Conservation (phyloP, 2,329 filamentous ascomycete genomes). For the Cladosporium velox region DNA sequence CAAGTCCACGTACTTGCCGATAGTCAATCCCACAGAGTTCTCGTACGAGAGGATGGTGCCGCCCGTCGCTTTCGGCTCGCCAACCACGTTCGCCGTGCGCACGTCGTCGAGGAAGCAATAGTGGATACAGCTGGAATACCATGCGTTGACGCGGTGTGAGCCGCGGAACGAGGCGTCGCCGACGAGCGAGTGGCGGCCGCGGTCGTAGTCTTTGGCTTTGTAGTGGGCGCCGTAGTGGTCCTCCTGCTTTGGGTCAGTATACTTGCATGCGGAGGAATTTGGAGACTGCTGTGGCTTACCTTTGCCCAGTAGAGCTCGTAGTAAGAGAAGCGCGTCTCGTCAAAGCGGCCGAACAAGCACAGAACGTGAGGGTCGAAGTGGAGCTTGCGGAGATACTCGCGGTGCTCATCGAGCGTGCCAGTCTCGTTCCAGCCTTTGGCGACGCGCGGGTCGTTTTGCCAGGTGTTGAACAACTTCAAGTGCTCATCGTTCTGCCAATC, state of each 20-base stretch:
- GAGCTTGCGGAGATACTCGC: slow-evolving; percentile 67
- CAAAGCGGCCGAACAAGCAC: slow-evolving; percentile 69
- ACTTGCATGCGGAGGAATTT: slow-evolving; percentile 38
- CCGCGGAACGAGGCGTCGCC: slow-evolving; percentile 59
- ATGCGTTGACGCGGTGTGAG: slow-evolving; percentile 57
- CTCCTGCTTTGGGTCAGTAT: slow-evolving; percentile 44
- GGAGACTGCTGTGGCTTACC: slow-evolving; percentile 24
- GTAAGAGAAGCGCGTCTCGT: slow-evolving; percentile 72
- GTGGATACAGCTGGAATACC: slow-evolving; percentile 61
- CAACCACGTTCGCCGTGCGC: slow-evolving; percentile 57
- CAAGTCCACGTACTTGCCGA: slow-evolving; percentile 55
- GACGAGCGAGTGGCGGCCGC: slow-evolving; percentile 62
- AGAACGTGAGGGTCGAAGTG: slow-evolving; percentile 73
- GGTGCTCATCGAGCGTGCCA: slow-evolving; percentile 72
- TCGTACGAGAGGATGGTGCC: slow-evolving; percentile 73
- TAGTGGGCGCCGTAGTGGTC: slow-evolving; percentile 63
- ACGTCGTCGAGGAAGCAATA: slow-evolving; percentile 62
- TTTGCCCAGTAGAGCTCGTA: slow-evolving; percentile 81
- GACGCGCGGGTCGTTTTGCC: slow-evolving; percentile 83
- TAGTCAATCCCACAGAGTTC: slow-evolving; percentile 69
- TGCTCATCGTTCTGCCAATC: slow-evolving; percentile 67
- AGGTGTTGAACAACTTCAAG: slow-evolving; percentile 70
- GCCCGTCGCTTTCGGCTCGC: slow-evolving; percentile 73
- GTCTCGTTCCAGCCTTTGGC: slow-evolving; percentile 79
- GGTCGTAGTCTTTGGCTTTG: slow-evolving; percentile 57